Percentiles rank a stretch among this genome's conserved stretches.
Conservation (phyloP, 1,284 basidiomycete species). For the Boletus smithii region DNA sequence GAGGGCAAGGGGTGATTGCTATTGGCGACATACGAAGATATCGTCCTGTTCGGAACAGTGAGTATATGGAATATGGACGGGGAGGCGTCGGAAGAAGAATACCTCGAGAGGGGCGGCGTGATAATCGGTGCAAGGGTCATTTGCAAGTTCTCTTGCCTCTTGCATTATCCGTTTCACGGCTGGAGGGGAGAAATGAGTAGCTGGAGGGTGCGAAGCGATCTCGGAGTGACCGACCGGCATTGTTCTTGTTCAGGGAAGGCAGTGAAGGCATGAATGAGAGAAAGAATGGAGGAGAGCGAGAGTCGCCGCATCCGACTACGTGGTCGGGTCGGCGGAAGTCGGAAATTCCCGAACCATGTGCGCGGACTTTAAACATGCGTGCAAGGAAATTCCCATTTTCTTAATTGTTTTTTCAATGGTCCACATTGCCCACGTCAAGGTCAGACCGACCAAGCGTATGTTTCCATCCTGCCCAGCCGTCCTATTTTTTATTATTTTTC, state of each 20-base stretch:
- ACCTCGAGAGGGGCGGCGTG: conserved; percentile 87
- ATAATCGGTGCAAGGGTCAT: conserved; percentile 81
- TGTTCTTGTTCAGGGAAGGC: conserved; percentile 72
- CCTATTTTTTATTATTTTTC: not conserved
- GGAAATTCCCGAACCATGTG: conserved; percentile 12
- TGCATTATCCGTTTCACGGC: conserved; percentile 97
- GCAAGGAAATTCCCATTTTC: too few species aligned
- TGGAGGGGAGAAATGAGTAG: conserved; percentile 9
- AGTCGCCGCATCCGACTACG: too few species aligned
- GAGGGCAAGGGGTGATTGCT: conserved; percentile 17
- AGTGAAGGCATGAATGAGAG: not conserved
- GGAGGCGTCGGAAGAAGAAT: conserved; percentile 2
- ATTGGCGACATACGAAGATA: conserved; percentile 60
- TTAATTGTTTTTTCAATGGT: conserved; percentile 30
- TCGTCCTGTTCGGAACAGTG: conserved; percentile 53
- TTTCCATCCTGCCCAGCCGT: conserved; percentile 2
- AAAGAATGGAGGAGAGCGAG: too few species aligned
- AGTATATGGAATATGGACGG: conserved; percentile 11
- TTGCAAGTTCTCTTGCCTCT: conserved; percentile 85
- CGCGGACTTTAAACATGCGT: conserved; percentile 17
- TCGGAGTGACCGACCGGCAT: conserved; percentile 54
- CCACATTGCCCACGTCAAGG: conserved; percentile 77
- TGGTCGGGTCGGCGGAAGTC: not conserved
- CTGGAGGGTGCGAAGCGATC: not conserved
- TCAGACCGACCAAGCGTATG: conserved; percentile 73